phyloP scores from a whole-genome alignment of 345 rosid species.

The Sonneratia caseolaris region DNA sequence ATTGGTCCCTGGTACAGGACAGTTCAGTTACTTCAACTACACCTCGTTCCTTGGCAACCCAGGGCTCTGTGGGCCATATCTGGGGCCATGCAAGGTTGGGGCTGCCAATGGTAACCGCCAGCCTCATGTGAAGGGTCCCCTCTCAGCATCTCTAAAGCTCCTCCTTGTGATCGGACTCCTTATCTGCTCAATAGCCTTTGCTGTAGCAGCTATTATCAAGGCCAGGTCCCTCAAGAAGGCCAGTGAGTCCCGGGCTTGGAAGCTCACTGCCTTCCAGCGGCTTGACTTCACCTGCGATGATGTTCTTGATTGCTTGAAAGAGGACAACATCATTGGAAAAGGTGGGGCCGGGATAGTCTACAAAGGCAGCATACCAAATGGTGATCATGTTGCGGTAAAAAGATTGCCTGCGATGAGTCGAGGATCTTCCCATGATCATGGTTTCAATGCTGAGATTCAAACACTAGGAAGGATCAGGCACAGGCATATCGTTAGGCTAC shows the following conservation, averaged over 20 bases:
- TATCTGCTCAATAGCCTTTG: conserved; percentile 37
- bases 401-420: conserved; percentile 35
- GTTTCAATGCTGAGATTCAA: conserved; percentile 49
- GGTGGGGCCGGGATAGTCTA: conserved; percentile 49
- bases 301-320: conserved; percentile 36
- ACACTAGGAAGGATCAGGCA: conserved; percentile 44
- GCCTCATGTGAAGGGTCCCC: conserved; percentile 24
- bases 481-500: conserved; percentile 40
- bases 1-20: conserved; percentile 41
- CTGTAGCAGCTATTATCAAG: conserved; percentile 33
- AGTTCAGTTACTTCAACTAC: conserved; percentile 45
- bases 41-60: conserved; percentile 46
- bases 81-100: conserved; percentile 40
- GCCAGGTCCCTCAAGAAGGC: conserved; percentile 41
- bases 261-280: conserved; percentile 46
- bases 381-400: conserved; percentile 41
- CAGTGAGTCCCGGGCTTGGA: conserved; percentile 39
- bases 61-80: conserved; percentile 38
- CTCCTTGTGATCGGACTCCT: conserved; percentile 40
- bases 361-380: conserved; percentile 33
- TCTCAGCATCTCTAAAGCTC: conserved; percentile 40
- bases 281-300: conserved; percentile 38
- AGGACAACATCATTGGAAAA: conserved; percentile 46
- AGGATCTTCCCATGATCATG: conserved; percentile 43
- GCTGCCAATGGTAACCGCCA: conserved; percentile 24